Conservation (phyloP, 805 yeast species). For the fission yeast (Schizosaccharomyces pombe) region DNA sequence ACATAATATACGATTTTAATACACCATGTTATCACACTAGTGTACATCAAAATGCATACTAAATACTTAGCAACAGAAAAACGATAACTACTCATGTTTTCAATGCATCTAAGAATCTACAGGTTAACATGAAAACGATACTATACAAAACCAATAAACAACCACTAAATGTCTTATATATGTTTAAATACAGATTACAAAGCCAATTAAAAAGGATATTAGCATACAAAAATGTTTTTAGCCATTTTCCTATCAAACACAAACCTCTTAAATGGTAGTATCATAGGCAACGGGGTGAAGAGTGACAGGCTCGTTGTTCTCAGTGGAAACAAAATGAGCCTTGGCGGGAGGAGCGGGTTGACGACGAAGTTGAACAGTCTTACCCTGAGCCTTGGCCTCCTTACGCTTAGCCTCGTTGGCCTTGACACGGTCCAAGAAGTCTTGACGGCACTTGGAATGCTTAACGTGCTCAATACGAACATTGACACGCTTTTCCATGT, state of each 20-base stretch:
- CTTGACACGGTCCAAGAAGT: conserved; percentile 96
- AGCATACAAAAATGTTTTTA: background rate
- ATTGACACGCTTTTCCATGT: conserved; percentile 95
- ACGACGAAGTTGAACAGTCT: conserved; percentile 81
- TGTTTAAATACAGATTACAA: too few species aligned
- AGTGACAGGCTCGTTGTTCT: conserved; percentile 75
- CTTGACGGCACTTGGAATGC: conserved; percentile 99
- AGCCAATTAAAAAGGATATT: too few species aligned
- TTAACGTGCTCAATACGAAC: conserved; percentile 95
- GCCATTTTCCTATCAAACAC: background rate
- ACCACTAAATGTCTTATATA: too few species aligned
- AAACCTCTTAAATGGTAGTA: conserved; percentile 66
- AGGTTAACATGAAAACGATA: too few species aligned
- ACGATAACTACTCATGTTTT: too few species aligned
- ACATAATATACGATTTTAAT: too few species aligned
- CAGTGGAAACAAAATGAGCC: conserved; percentile 62
- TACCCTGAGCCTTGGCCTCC: conserved; percentile 91
- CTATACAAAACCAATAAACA: too few species aligned
- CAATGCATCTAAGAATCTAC: too few species aligned
- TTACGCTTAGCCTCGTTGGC: conserved; percentile 76
- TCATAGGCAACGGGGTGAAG: conserved; percentile 98
- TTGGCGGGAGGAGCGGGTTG: conserved; percentile 96
- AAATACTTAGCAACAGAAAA: too few species aligned
- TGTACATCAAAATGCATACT: too few species aligned
- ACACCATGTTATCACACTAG: too few species aligned